Base-by-base conservation (phyloP, 73 alveolate genomes). In the Paramecium tetraurelia region DNA sequence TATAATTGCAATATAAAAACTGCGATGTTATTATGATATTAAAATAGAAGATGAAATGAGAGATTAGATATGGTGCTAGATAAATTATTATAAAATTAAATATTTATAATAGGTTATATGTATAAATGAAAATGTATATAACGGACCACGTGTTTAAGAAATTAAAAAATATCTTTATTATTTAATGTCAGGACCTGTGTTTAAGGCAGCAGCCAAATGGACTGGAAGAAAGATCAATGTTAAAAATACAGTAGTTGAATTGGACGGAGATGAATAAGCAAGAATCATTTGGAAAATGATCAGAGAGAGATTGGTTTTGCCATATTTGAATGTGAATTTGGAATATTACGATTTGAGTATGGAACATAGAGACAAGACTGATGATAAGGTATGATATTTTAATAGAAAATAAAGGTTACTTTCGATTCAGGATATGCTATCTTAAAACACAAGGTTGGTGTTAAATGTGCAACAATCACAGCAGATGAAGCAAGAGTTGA, bases 211-310 rank as follows among this genome's bases (percentile, higher is more conserved):
- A 22, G 90, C 90, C 70, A 89, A 71, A 71, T 89, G 87, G 58
- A 68, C 92, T 70, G 94, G 94, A 69, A 71, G 87, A 29, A 96
- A 96, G 86, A 94, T 96, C 77, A 93, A 90, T 68, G 99, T 96
- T 22, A 94, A 85, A 63, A 95, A 96, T 72, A 97, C 99, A 10
- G 95, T 96, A 5, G 98, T 96, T 7, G 99, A 96, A 75, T 94
- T 96, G 24, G 99, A 96, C 70, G 99, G 99, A 33, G 99, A 96
- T 85, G 99, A 96, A 86, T 95, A 95, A 97, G 95, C 99, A 7
- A 92, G 98, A 85, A 96, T 93, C 57, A 93, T 94, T 14, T 94
- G 97, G 96, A 63, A 83, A 86, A 36, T 58, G 92, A 92, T 92
- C 80, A 92, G 90, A 92, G 94, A 92, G 53, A 85, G 85, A 59